These are phyloP conservation scores for Magnaporthiopsis rhizophila DNA, from an alignment of 2,329 filamentous ascomycete genomes.

Conservation along the genomic window DNA sequence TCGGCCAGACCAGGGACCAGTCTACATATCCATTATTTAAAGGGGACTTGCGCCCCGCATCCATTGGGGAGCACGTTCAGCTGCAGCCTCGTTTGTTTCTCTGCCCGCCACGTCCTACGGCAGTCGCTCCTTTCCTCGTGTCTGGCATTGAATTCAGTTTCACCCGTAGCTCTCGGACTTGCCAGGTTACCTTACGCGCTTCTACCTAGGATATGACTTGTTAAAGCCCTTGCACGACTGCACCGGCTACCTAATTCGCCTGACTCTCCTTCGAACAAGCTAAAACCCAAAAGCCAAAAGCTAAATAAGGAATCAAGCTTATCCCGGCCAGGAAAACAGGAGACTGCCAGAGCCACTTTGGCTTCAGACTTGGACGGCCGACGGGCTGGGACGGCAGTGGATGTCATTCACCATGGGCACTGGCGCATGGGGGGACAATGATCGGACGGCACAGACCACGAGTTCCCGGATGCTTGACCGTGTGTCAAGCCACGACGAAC, in stretches of 20 bases:
- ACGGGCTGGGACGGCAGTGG: not conserved
- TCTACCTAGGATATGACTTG: too few relatives aligned
- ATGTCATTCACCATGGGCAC: conserved; percentile 34
- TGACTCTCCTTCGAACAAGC: not conserved
- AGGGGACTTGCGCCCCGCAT: too few relatives aligned
- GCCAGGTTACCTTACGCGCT: too few relatives aligned
- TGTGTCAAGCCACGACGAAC: conserved; percentile 5
- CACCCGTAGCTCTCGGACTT: too few relatives aligned
- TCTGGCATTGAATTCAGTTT: not conserved
- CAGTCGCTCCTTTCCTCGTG: not conserved
- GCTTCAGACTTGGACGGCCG: not conserved
- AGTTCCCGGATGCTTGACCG: conserved; percentile 26
- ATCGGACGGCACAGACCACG: conserved; percentile 35
- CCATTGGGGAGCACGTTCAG: too few relatives aligned
- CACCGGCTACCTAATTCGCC: too few relatives aligned
- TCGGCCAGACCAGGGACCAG: too few relatives aligned
- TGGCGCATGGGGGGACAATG: conserved; percentile 38
- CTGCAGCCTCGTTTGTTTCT: not conserved
- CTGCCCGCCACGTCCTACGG: not conserved
- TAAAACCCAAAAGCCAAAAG: not conserved
- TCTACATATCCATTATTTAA: too few relatives aligned
- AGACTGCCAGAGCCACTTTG: not conserved
- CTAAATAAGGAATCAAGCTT: not conserved
- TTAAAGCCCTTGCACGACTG: not conserved
- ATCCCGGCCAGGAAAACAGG: not conserved